Evolutionary conservation across 1,139 yeast genomes (phyloP), one percentile per base, ranked within the genome.

Genomic region (Eremothecium coryli): DNA sequence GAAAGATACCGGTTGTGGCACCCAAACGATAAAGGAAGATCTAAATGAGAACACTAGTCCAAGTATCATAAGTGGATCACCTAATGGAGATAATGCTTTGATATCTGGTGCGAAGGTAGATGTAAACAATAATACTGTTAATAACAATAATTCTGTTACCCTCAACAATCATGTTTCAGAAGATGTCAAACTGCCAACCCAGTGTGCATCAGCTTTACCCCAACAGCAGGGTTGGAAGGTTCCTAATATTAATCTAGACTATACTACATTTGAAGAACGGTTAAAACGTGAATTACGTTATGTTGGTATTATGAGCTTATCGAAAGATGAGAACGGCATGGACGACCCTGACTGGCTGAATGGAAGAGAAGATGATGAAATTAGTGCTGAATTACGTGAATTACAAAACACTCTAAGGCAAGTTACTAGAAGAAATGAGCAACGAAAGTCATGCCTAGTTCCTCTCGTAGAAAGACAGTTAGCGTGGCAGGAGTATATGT

Each of bases 401-500:
- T 62, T 88, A 35, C 97, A 93, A 53, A 64, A 65, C 30, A 77
- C 82, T 40, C 64, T 93, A 38, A 72, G 70, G 41, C 71, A 68
- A 18, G 77, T 80, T 0, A 71, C 78, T 3, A 65, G 64, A 18
- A 64, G 73, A 38, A 90, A 93, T 54, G 70, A 76, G 41, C 73
- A 71, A 39, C 68, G 88, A 41, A 82, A 82, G 53, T 70, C 73
- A 43, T 63, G 66, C 29, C 57, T 93, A 33, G 62, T 78, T 18
- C 93, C 95, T 1, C 49, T 80, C 0, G 70, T 88, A n/a, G 90
- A 86, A 49, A 93, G 82, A 41, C 94, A 84, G 49, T 68, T 93
- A 50, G 96, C 97, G 17, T 90, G 90, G 73, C 96, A 90, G 56
- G 98, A 93, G 56, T 93, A 85, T 55, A 66, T 78, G 38, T 82